Conservation (phyloP, 169 alveolate species). For the Plasmodium ovale region DNA sequence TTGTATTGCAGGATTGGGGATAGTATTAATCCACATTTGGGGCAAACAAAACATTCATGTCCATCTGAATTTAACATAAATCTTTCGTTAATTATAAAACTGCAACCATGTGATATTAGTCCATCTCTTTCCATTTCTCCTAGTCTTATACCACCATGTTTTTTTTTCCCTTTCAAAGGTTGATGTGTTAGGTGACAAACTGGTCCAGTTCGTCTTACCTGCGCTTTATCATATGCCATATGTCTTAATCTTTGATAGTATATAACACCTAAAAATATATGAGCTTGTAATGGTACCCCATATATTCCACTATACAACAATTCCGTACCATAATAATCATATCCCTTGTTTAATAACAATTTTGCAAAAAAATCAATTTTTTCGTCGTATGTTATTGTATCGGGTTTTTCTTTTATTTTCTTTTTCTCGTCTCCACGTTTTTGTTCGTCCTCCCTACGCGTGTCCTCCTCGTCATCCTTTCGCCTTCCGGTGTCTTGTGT, state of each 20-base stretch:
- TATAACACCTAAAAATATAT: conserved; percentile 98
- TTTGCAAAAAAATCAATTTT: conserved; percentile 76
- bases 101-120: conserved; percentile 98
- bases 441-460: conserved; percentile 74
- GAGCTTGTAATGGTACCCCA: conserved; percentile 97
- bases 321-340: conserved; percentile 99
- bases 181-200: conserved; percentile 97
- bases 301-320: conserved; percentile 97
- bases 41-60: conserved; percentile 98
- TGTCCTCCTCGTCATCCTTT: conserved; percentile 80
- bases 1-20: conserved; percentile 89
- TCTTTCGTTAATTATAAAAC: conserved; percentile 97
- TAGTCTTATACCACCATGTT: conserved; percentile 99
- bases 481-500: no score
- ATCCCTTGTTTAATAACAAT: conserved; percentile 84
- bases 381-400: conserved; percentile 39
- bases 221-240: conserved; percentile 98
- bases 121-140: conserved; percentile 99
- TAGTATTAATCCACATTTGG: conserved; percentile 97
- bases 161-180: conserved; percentile 99
- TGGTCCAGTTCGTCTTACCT: conserved; percentile 99
- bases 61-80: conserved; percentile 97
- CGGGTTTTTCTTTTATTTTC: not conserved
- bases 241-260: conserved; percentile 99
- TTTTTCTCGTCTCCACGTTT: conserved; percentile 62